A percentile compares a stretch with the other conserved stretches of the same genome.
Conservation (phyloP, 352 stramenopile genomes). For the Globisporangium ultimum region DNA sequence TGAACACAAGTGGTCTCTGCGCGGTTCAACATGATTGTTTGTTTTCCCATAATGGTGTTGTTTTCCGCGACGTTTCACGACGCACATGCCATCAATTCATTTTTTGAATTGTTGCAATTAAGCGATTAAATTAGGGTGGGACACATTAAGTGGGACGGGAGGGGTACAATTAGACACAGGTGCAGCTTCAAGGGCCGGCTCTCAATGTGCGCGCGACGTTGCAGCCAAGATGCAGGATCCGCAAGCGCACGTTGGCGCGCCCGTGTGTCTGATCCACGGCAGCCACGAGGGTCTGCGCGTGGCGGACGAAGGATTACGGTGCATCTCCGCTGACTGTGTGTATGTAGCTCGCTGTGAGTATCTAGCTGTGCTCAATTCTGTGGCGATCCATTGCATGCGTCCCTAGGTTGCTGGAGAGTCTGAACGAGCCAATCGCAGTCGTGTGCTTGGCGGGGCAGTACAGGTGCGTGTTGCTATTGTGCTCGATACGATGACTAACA, state of each 20-base stretch:
- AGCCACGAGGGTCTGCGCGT: slow-evolving; percentile 45
- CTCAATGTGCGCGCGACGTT: no score
- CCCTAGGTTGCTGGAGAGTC: slow-evolving; percentile 52
- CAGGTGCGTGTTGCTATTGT: slow-evolving; percentile 27
- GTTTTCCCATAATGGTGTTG: neutral
- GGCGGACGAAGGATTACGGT: slow-evolving; percentile 52
- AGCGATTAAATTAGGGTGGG: no score
- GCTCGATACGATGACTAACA: neutral
- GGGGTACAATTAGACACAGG: no score
- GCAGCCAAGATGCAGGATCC: slow-evolving; percentile 1
- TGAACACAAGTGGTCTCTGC: no score
- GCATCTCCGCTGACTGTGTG: slow-evolving; percentile 1
- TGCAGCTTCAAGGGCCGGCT: no score
- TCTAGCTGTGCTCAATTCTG: no score
- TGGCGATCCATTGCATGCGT: neutral
- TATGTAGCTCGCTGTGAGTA: slow-evolving; percentile 1
- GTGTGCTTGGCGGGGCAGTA: slow-evolving; percentile 81
- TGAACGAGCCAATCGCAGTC: slow-evolving; percentile 72
- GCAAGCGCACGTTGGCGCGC: slow-evolving; percentile 15
- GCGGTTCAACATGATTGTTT: no score
- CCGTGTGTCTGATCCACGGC: slow-evolving; percentile 63
- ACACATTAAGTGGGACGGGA: no score
- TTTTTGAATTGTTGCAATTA: neutral
- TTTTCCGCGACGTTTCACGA: neutral
- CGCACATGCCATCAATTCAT: neutral